Evolutionary conservation across 306 rosid genomes (phyloP).

Genomic region (Vigna reflexopilosa): DNA sequence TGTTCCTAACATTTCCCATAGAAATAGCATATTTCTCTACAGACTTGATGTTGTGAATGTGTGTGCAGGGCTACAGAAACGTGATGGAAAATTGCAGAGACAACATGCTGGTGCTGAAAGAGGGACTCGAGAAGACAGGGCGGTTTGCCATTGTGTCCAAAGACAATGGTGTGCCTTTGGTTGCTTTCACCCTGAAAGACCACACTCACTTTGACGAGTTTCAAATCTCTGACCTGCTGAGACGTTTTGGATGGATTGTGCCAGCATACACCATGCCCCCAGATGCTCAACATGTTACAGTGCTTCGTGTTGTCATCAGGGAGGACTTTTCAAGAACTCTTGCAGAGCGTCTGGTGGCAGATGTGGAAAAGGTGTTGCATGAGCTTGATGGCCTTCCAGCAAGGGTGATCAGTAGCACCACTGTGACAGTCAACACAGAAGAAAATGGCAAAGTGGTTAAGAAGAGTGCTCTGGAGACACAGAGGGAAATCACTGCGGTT

Average conservation of each 20-base stretch:
- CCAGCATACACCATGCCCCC: conserved; percentile 98
- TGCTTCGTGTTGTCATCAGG: conserved; percentile 84
- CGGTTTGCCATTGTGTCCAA: conserved; percentile 79
- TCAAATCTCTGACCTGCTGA: conserved; percentile 70
- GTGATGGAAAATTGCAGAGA: conserved; percentile 92
- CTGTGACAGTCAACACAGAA: neutral
- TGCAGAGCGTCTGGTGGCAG: conserved; percentile 81
- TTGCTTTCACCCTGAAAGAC: conserved; percentile 85
- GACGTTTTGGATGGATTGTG: conserved; percentile 94
- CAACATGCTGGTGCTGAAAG: conserved; percentile 83
- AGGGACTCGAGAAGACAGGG: conserved; percentile 73
- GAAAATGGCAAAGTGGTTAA: conserved; percentile 44
- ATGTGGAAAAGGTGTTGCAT: conserved; percentile 70
- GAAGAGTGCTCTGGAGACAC: conserved; percentile 66
- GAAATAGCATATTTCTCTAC: too few relatives aligned
- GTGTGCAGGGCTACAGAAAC: conserved; percentile 74
- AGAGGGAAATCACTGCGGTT: conserved; percentile 72
- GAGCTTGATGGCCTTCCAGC: conserved; percentile 77
- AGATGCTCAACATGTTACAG: conserved; percentile 79
- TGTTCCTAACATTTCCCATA: too few relatives aligned
- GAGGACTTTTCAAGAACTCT: conserved; percentile 91
- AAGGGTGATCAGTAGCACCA: conserved; percentile 48
- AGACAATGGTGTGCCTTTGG: conserved; percentile 86
- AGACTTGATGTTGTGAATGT: neutral
- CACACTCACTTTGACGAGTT: conserved; percentile 66